Percentiles rank a stretch among this genome's conserved stretches.
These are phyloP conservation scores for Fusarium duplospermum DNA, from an alignment of 2,329 filamentous ascomycete genomes.

Conservation along the genomic window DNA sequence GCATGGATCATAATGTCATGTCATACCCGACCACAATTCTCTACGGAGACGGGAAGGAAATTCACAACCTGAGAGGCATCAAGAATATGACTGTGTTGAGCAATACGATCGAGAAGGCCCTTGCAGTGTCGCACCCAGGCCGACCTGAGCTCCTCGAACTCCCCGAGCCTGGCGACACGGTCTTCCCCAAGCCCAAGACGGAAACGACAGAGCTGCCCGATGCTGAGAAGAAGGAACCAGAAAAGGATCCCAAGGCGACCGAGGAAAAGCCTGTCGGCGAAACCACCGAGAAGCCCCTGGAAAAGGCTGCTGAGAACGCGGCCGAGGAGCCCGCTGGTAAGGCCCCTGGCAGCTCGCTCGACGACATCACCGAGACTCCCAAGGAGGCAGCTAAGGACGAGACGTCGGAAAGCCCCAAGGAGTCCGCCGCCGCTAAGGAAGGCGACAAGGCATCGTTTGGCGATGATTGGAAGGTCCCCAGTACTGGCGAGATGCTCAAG, in stretches of 20 bases:
- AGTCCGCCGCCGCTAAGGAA: conserved; percentile 42
- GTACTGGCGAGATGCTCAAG: conserved; percentile 46
- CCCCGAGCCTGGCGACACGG: conserved; percentile 76
- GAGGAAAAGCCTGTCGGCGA: conserved; percentile 31
- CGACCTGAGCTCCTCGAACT: conserved; percentile 75
- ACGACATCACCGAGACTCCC: conserved; percentile 42
- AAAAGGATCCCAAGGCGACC: conserved; percentile 51
- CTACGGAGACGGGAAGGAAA: conserved; percentile 80
- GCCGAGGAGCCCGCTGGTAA: conserved; percentile 31
- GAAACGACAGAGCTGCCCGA: conserved; percentile 21
- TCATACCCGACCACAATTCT: conserved; percentile 83
- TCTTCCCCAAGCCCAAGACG: conserved; percentile 48
- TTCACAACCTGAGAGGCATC: conserved; percentile 72
- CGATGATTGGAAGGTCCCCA: conserved; percentile 46
- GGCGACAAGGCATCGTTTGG: conserved; percentile 42
- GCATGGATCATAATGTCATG: conserved; percentile 72
- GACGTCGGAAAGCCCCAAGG: conserved; percentile 22
- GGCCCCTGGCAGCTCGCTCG: conserved; percentile 22
- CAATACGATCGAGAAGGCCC: conserved; percentile 76
- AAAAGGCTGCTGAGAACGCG: conserved; percentile 29
- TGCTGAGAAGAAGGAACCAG: conserved; percentile 32
- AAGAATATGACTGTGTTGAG: conserved; percentile 76
- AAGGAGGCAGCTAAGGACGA: conserved; percentile 35
- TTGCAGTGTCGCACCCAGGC: conserved; percentile 84
- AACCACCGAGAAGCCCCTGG: conserved; percentile 32